Base-by-base conservation (phyloP, 805 yeast genomes). In the Wickerhamiella brachini region DNA sequence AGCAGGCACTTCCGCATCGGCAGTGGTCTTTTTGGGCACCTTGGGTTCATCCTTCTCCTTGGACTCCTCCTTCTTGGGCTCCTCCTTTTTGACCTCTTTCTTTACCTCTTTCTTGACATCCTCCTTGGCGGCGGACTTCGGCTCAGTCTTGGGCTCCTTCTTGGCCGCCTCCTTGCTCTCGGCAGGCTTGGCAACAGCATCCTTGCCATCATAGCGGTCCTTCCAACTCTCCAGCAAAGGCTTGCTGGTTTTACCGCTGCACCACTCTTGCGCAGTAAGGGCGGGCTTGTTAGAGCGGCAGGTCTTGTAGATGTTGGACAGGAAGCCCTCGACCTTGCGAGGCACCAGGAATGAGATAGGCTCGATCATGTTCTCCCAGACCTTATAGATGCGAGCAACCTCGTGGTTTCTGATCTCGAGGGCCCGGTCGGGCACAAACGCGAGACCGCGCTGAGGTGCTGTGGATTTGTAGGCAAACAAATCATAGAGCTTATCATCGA, bases 391-490 rank as follows among this genome's bases (percentile, higher is more conserved):
- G 61, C 79, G 80, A 52, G 86, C 73, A 43, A 93, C 79, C 68
- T 93, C 98, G 64, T 86, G 89, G 39, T 85, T 93, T 55, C 78
- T 77, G 39, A 87, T 76, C 59, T 82, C 81, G 9, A 89, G 89
- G 17, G 78, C 73, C 57, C 85, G 74, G 65, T 87, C 87, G 50
- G 98, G 97, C 12, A 90, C 79, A 47, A 83, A 76, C 0, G 96
- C 94, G 64, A 90, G 81, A 1, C 99, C 99, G 67, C 98, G 83
- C 73, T 93, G 98, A 1, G 98, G 93, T 34, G 86, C 94, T 2
- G 80, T 77, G 3, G 97, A 87, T 54, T 81, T 81, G 66, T 77
- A 93, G 65, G 90, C 96, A n/a, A 95, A 85, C 53, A 93, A 70
- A 59, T 84, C 86, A 67, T 74, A 81, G 51, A 93, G 73, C 61